Base-by-base conservation (phyloP, 306 rosid genomes). In the Quercus agrifolia region DNA sequence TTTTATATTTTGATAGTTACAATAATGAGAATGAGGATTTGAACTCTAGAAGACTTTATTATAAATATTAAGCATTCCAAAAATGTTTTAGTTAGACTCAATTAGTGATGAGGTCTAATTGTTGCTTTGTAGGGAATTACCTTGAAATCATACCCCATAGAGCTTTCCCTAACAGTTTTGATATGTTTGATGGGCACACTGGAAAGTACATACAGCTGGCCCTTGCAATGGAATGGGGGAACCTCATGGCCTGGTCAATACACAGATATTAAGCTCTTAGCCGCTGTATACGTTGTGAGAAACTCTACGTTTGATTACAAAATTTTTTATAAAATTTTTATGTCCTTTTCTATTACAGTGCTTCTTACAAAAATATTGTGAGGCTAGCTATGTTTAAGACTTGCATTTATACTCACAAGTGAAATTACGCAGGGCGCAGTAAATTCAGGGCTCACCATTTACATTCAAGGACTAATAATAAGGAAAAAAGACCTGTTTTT, bases 401-500 rank as follows among this genome's bases (percentile, higher is more conserved):
- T 68, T 19, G 54, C 51, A 66, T 35, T 68, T 19, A 6, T 46
- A 25, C 64, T 83, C 67, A 74, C 4, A 58, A 71, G 64, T 21
- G 13, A 58, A 20, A 11, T 15, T 74, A 7, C 33, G 83, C 83
- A 87, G 93, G 93, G 91, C 31, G 15, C 84, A 55, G 12, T 87
- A 10, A 78, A 83, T 49, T 82, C 89, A 6, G 90, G 90, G 18
- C n/a, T 78, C 25, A 25, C 83, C 14, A 78, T 78, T 69, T 84
- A 73, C 25, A 19, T 90, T 77, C 91, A 90, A 52, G 85, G 87
- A 46, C 2, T 81, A 1, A 67, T 86, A 70, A 72, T 86, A 82
- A 88, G 78, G 82, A 73, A 38, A 88, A 76, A 30, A 90, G 90
- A 49, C 91, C 88, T 28, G 85, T 90, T 82, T 88, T 86, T 71